These are phyloP conservation scores for Massospora cicadina DNA, from an alignment of 371 early-diverging fungal species.

Conservation along the genomic window DNA sequence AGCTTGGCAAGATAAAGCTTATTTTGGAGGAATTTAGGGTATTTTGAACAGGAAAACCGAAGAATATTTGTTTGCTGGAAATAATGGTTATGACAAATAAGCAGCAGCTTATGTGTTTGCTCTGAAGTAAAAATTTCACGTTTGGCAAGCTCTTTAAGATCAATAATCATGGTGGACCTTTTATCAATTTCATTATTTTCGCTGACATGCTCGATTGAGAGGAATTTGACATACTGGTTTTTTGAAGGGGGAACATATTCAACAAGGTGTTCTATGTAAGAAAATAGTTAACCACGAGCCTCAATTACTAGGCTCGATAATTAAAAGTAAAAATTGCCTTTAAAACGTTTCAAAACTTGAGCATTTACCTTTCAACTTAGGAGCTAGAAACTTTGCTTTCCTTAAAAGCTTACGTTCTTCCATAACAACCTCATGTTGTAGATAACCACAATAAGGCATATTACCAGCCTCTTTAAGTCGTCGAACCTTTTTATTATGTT, in stretches of 20 bases:
- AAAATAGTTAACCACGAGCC: neutral
- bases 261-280: neutral
- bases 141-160: neutral
- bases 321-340: neutral
- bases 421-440: too few relatives aligned
- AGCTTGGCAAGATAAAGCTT: neutral
- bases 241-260: neutral
- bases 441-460: too few relatives aligned
- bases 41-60: neutral
- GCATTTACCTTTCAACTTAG: conserved; percentile 5
- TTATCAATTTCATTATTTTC: conserved; percentile 6
- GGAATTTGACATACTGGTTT: neutral
- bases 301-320: neutral
- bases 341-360: neutral
- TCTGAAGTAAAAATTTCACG: neutral
- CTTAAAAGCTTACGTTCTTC: conserved; percentile 1
- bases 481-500: too few relatives aligned
- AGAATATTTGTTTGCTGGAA: conserved; percentile 1
- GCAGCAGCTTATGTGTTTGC: neutral
- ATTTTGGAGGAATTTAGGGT: neutral
- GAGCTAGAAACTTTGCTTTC: conserved; percentile 2
- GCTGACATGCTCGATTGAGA: neutral
- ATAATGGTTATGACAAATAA: conserved; percentile 4
- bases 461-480: too few relatives aligned
- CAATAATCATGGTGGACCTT: conserved; percentile 1